These are phyloP conservation scores for Globisporangium uncinulatum DNA, from an alignment of 352 stramenopile genomes.

Conservation along the genomic window DNA sequence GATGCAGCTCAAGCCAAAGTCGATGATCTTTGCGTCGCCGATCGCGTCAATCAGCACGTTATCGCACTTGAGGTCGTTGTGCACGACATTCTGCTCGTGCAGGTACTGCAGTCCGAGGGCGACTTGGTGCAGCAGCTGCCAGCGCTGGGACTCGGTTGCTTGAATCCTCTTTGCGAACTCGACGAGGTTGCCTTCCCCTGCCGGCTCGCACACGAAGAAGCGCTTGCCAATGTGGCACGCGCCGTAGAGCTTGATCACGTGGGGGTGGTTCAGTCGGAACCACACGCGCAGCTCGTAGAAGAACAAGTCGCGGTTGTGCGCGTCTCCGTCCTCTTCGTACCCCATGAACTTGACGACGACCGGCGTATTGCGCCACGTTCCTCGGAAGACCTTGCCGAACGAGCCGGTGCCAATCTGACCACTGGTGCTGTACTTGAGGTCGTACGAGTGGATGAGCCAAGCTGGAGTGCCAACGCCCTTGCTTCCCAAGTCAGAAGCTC, in stretches of 20 bases:
- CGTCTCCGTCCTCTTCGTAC: not conserved
- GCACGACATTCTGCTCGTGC: constrained; percentile 6
- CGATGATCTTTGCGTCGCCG: constrained; percentile 13
- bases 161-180: constrained; percentile 1
- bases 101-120: constrained; percentile 30
- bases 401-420: not conserved
- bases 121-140: constrained; percentile 10
- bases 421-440: constrained; percentile 4
- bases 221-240: constrained; percentile 14
- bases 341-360: constrained; percentile 17
- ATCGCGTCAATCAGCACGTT: constrained; percentile 35
- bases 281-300: constrained; percentile 8
- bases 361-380: not conserved
- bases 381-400: constrained; percentile 8
- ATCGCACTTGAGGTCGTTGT: constrained; percentile 11
- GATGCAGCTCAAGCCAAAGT: constrained; percentile 20
- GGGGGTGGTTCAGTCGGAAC: constrained; percentile 7
- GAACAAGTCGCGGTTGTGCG: not conserved
- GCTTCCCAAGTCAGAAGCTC: not conserved
- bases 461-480: not conserved
- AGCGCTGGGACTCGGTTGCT: not conserved
- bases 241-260: constrained; percentile 6
- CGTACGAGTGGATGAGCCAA: constrained; percentile 9
- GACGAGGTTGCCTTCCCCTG: not conserved
- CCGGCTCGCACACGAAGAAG: constrained; percentile 15